These are phyloP conservation scores for Nitzschia palea DNA, from an alignment of 108 stramenopile species.

Conservation along the genomic window DNA sequence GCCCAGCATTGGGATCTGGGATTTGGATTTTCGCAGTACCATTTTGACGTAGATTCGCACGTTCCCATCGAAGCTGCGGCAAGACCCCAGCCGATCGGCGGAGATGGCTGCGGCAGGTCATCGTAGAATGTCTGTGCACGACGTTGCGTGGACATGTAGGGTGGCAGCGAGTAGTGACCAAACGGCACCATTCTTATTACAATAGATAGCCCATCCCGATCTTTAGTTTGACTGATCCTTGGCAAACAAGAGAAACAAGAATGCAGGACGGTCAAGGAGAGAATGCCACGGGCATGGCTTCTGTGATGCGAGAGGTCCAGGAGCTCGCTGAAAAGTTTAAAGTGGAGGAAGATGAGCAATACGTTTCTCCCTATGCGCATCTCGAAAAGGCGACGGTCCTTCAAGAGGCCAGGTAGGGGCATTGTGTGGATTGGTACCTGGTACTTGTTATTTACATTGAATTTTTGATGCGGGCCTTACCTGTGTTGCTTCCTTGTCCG, in stretches of 20 bases:
- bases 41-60: no score
- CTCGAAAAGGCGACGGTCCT: slow-evolving; percentile 97
- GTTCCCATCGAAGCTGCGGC: no score
- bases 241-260: not conserved
- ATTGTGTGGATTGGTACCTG: not conserved
- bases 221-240: slow-evolving; percentile 1
- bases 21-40: no score
- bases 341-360: slow-evolving; percentile 78
- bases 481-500: not conserved
- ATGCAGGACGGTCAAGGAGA: slow-evolving; percentile 37
- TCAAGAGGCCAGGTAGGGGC: slow-evolving; percentile 87
- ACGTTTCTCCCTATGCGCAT: slow-evolving; percentile 91
- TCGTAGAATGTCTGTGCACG: no score
- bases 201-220: no score
- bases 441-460: not conserved
- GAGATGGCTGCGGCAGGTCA: no score
- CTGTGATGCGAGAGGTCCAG: slow-evolving; percentile 79
- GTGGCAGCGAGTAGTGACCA: no score
- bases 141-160: no score
- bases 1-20: no score
- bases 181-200: no score
- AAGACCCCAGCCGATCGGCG: no score
- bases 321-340: slow-evolving; percentile 89
- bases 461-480: slow-evolving; percentile 1
- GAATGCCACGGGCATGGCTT: slow-evolving; percentile 60